Evolutionary conservation across 2,329 filamentous ascomycete species (phyloP).

Genomic region (Dactylellina leptospora): DNA sequence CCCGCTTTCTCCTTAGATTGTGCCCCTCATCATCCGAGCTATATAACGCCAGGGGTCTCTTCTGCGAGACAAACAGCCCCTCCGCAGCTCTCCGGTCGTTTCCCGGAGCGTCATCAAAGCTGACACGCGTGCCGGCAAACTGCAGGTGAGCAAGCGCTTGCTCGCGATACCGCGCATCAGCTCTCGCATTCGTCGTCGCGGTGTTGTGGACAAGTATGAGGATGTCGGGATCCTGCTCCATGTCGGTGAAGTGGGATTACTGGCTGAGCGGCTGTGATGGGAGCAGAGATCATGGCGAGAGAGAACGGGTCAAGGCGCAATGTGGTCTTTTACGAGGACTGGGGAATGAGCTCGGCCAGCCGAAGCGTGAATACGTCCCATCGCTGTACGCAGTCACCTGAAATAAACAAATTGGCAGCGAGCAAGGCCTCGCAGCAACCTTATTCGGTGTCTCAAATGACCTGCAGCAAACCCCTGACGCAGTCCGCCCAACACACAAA

Average conservation of each 20-base stretch:
- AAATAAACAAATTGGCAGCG: not conserved
- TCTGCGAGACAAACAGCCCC: not conserved
- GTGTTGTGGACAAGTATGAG: conserved; percentile 36
- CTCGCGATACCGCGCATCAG: conserved; percentile 29
- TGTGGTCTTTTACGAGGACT: not conserved
- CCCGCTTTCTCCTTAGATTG: conserved; percentile 11
- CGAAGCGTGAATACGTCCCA: not conserved
- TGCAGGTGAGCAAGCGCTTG: conserved; percentile 21
- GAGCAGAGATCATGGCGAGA: conserved; percentile 16
- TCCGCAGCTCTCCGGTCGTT: not conserved
- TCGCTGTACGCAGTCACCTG: not conserved
- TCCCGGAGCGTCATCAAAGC: not conserved
- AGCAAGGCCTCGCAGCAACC: not conserved
- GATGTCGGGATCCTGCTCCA: conserved; percentile 34
- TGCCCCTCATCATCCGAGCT: conserved; percentile 21
- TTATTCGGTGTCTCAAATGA: conserved; percentile 23
- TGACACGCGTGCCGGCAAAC: conserved; percentile 17
- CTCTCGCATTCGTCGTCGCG: conserved; percentile 33
- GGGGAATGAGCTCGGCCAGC: not conserved
- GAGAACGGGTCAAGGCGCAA: not conserved
- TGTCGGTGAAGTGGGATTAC: conserved; percentile 26
- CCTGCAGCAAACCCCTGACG: conserved; percentile 10
- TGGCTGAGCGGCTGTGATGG: not conserved
- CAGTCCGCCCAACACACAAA: conserved; percentile 11
- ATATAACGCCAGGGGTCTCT: conserved; percentile 6